Evolutionary conservation across 2,329 filamentous ascomycete genomes (phyloP).

Genomic region (Sclerotinia sclerotiorum): DNA sequence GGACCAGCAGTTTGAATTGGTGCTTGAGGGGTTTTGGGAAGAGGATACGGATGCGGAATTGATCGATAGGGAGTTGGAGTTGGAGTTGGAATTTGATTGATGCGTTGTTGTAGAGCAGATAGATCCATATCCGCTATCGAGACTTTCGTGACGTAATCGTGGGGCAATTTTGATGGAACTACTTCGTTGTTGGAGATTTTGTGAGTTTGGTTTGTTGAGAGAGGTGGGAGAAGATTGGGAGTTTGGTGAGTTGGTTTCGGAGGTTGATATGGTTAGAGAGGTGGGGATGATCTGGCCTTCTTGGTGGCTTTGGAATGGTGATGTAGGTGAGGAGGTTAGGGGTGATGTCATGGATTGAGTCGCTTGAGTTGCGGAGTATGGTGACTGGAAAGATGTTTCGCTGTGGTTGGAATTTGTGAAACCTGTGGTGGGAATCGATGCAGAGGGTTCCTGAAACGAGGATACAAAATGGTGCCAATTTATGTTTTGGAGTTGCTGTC

Average conservation of each 20-base stretch:
- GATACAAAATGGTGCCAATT: background rate
- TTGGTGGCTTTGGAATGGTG: too few relatives aligned
- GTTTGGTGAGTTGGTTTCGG: too few relatives aligned
- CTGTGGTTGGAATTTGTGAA: too few relatives aligned
- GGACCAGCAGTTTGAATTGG: background rate
- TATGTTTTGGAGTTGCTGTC: background rate
- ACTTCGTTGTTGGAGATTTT: background rate
- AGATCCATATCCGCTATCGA: slow-evolving; percentile 1
- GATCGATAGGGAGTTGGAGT: background rate
- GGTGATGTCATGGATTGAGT: too few relatives aligned
- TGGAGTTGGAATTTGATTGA: too few relatives aligned
- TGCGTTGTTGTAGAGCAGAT: background rate
- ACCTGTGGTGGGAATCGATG: too few relatives aligned
- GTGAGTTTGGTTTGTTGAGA: background rate
- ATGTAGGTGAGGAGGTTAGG: too few relatives aligned
- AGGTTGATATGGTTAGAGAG: background rate
- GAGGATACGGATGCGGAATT: background rate
- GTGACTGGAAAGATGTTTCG: too few relatives aligned
- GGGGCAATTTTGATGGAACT: background rate
- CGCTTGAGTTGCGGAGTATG: too few relatives aligned
- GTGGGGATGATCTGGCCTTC: background rate
- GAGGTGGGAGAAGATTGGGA: background rate
- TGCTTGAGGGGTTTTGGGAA: background rate
- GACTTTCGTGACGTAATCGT: background rate
- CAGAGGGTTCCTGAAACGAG: background rate